Evolutionary conservation across 805 yeast genomes (phyloP), one percentile per base, ranked within the genome.

Genomic region (Yamadazyma nakazawae): DNA sequence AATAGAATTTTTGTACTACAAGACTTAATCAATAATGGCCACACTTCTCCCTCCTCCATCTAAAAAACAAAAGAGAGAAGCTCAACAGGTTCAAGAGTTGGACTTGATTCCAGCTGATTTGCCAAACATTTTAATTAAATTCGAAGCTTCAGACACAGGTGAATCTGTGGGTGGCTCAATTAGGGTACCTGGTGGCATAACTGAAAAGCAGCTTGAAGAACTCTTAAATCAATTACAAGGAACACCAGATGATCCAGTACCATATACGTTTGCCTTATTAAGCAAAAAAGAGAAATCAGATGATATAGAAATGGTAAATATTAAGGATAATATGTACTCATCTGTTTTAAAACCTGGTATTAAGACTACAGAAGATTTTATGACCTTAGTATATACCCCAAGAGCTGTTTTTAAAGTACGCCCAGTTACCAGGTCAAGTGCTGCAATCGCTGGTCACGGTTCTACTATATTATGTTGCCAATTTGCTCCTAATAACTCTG

Each of bases 381-480:
- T 94, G 71, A 91, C 96, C 0, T 73, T 94, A 45, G 87, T 91
- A 5, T 94, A 85, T 62, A 90, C 97, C 0, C 99, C 99, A 34
- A 79, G 96, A 53, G 97, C 99, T 0, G 85, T 94, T 2, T 94
- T 94, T 75, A 88, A 88, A 57, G 99, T 94, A 11, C 83, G 79
- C 54, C 89, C 97, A 3, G 88, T 94, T 13, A 89, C 97, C 0
- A 74, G 98, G 59, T 83, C 96, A 2, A 84, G 90, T 4, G 91
- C 96, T 10, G 90, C 97, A 0, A 92, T 94, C 45, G 80, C 96
- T 1, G 99, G 99, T 5, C 99, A 94, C 62, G 96, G 96, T 1
- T 81, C 96, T 2, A 94, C 98, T 0, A 88, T 94, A 50, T 71
- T 94, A 53, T 88, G 97, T 49, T 85, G 94, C 36, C 91, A 87